A percentile compares a stretch with the other conserved stretches of the same genome.
Evolutionary conservation across 768 basidiomycete species (phyloP).

Genomic region (Leccinum variicolor): DNA sequence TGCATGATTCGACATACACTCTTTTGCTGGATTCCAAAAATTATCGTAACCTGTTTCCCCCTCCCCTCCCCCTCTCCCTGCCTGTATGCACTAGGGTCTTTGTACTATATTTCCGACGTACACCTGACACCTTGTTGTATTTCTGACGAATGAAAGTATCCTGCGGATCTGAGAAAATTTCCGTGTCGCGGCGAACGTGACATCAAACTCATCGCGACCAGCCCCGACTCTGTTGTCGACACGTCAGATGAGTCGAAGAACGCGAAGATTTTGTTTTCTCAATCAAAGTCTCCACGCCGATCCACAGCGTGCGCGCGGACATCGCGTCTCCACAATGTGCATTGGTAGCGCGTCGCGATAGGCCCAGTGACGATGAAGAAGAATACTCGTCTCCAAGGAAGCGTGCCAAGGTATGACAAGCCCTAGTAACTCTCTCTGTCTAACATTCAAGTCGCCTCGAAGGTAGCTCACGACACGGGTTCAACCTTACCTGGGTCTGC

Average conservation of each 20-base stretch:
- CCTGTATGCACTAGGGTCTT: background rate
- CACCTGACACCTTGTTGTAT: constrained; percentile 16
- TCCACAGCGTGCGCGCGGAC: background rate
- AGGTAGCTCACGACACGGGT: constrained; percentile 17
- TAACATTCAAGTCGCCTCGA: constrained; percentile 9
- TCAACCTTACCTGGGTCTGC: background rate
- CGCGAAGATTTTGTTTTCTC: constrained; percentile 38
- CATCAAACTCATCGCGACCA: background rate
- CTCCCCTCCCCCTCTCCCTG: background rate
- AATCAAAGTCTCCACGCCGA: constrained; percentile 5
- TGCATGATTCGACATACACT: constrained; percentile 12
- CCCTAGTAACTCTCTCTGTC: background rate
- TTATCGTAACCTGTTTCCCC: background rate
- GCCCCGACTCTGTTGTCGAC: constrained; percentile 44
- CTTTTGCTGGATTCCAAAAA: constrained; percentile 6
- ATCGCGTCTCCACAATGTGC: background rate
- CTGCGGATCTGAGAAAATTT: background rate
- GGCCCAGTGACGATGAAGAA: constrained; percentile 13
- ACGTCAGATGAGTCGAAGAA: constrained; percentile 62
- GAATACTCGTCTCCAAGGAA: constrained; percentile 33
- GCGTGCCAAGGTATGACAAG: constrained; percentile 32
- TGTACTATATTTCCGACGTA: constrained; percentile 8
- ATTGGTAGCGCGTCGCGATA: background rate
- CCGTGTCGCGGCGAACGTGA: constrained; percentile 18
- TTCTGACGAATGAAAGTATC: constrained; percentile 5